Evolutionary conservation across 75 land plant genomes (phyloP).

Genomic region (Sequoia sempervirens): DNA sequence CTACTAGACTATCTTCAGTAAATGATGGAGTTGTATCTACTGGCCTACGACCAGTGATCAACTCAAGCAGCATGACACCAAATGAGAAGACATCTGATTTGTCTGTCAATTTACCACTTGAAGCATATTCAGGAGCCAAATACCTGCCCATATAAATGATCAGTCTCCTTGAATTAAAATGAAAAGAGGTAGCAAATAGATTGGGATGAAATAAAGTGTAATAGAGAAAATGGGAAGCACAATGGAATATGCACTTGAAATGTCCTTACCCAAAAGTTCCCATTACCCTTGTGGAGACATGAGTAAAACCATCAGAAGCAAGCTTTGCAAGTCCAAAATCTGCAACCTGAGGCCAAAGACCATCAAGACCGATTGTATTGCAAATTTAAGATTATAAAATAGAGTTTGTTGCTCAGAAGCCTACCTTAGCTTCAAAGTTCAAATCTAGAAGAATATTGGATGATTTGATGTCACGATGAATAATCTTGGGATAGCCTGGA

Average conservation of each 20-base stretch:
- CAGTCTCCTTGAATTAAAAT: not conserved
- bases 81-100: slow-evolving; percentile 93
- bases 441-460: slow-evolving; percentile 72
- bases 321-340: slow-evolving; percentile 95
- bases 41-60: slow-evolving; percentile 74
- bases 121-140: slow-evolving; percentile 92
- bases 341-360: slow-evolving; percentile 54
- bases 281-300: slow-evolving; percentile 95
- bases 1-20: slow-evolving; percentile 82
- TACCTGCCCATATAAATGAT: slow-evolving; percentile 38
- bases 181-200: not conserved
- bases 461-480: slow-evolving; percentile 81
- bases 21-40: slow-evolving; percentile 39
- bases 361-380: not conserved
- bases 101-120: slow-evolving; percentile 82
- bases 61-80: slow-evolving; percentile 84
- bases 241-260: not conserved
- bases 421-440: slow-evolving; percentile 71
- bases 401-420: not conserved
- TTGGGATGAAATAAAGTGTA: not conserved
- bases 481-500: slow-evolving; percentile 72
- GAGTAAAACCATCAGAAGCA: slow-evolving; percentile 66
- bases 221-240: not conserved
- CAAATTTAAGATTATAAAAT: not conserved
- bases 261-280: slow-evolving; percentile 83